Conservation (phyloP, 1,284 basidiomycete genomes). For the Puccinia horiana region DNA sequence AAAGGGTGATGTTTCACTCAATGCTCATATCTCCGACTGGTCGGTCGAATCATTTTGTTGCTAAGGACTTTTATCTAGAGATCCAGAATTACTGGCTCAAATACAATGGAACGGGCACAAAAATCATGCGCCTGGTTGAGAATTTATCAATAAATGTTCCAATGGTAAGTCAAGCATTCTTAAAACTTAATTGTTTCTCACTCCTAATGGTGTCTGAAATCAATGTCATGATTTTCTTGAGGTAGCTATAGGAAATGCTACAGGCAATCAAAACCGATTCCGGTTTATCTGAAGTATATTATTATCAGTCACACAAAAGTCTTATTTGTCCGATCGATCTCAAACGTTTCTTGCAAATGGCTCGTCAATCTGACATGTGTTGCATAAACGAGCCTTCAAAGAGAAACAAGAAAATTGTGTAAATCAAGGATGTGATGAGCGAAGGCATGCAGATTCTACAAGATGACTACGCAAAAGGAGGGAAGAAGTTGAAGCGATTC, state of each 20-base stretch:
- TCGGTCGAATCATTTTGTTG: conserved; percentile 1
- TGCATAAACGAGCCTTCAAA: not conserved
- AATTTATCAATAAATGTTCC: not conserved
- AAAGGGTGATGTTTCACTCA: not conserved
- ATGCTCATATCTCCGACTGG: conserved; percentile 12
- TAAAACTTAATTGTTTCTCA: not conserved
- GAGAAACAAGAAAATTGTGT: not conserved
- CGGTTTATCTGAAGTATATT: not conserved
- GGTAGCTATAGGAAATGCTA: not conserved
- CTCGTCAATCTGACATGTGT: not conserved
- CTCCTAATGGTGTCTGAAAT: too few relatives aligned
- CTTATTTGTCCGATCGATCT: not conserved
- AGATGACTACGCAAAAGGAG: not conserved
- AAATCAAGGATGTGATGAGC: not conserved
- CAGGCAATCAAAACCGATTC: not conserved
- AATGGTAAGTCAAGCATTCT: not conserved
- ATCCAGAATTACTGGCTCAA: conserved; percentile 23
- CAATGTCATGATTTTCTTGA: too few relatives aligned
- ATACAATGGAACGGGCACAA: not conserved
- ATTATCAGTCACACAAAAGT: not conserved
- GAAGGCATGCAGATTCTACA: not conserved
- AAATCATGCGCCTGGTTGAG: not conserved
- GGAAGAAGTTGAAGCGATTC: not conserved
- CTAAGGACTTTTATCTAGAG: conserved; percentile 15
- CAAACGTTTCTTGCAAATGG: not conserved